phyloP scores from a whole-genome alignment of 2,329 filamentous ascomycete genomes.

The Aspergillus sp. region DNA sequence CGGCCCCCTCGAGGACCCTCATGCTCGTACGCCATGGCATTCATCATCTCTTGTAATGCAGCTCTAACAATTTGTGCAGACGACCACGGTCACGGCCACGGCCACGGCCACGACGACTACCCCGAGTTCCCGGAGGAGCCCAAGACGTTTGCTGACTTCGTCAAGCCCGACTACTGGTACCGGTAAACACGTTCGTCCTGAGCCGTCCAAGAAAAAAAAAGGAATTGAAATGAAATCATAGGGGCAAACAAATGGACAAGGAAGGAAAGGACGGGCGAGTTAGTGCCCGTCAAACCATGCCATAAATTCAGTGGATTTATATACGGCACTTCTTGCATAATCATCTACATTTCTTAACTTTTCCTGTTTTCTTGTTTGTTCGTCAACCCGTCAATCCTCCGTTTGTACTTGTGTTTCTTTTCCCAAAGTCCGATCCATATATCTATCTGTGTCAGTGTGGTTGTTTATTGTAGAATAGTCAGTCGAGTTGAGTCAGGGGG shows the following conservation, averaged over 20 bases:
- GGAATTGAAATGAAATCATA: too few species aligned
- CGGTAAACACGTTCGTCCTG: conserved; percentile 27
- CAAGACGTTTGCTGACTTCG: conserved; percentile 93
- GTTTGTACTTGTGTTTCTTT: not conserved
- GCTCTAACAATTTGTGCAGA: conserved; percentile 19
- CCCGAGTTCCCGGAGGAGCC: conserved; percentile 66
- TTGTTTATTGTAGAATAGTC: conserved; percentile 18
- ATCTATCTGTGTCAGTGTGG: conserved; percentile 3
- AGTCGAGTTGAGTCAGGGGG: not conserved
- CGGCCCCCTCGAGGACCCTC: conserved; percentile 66
- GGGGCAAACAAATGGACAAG: too few species aligned
- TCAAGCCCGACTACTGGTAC: conserved; percentile 92
- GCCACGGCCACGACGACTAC: conserved; percentile 37
- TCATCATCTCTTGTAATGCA: not conserved
- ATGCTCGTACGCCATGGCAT: conserved; percentile 41
- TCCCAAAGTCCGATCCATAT: not conserved
- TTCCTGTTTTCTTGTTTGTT: conserved; percentile 1
- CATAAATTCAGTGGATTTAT: conserved; percentile 1
- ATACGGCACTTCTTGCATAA: too few species aligned
- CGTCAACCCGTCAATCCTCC: too few species aligned
- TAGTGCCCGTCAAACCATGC: not conserved
- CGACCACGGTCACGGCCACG: conserved; percentile 32
- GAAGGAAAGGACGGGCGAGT: not conserved
- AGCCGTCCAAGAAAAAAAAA: not conserved
- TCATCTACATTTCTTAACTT: not conserved